phyloP scores from a whole-genome alignment of 2,329 filamentous ascomycete species.

The Fusarium sublunatum region DNA sequence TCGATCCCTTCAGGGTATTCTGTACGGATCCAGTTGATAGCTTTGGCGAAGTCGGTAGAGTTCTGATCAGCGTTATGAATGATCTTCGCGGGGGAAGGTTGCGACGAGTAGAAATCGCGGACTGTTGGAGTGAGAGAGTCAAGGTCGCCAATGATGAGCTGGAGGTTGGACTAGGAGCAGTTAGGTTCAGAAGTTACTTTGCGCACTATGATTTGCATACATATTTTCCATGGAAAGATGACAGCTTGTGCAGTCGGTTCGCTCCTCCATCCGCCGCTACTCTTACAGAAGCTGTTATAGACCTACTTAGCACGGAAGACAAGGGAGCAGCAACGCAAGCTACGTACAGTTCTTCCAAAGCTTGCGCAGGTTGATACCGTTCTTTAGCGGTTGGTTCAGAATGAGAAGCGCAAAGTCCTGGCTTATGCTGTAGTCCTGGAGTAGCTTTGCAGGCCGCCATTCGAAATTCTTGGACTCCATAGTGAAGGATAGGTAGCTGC shows the following conservation, averaged over 20 bases:
- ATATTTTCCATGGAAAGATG: constrained; percentile 56
- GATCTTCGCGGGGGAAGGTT: constrained; percentile 64
- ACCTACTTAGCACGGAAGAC: constrained; percentile 26
- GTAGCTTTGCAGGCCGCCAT: constrained; percentile 55
- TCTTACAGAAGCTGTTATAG: constrained; percentile 66
- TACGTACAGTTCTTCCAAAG: constrained; percentile 62
- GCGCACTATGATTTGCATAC: constrained; percentile 48
- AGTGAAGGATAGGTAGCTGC: background rate
- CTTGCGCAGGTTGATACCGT: constrained; percentile 59
- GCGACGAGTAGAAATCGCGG: constrained; percentile 72
- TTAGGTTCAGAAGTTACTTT: constrained; percentile 4
- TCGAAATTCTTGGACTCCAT: constrained; percentile 50
- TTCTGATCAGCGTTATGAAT: constrained; percentile 83
- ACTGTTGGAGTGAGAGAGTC: constrained; percentile 79
- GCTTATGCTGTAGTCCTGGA: constrained; percentile 49
- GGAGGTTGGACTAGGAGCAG: constrained; percentile 64
- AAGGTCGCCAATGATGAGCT: constrained; percentile 87
- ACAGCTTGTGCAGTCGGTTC: constrained; percentile 73
- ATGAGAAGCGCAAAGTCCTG: constrained; percentile 60
- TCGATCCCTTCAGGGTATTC: constrained; percentile 58
- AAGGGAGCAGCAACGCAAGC: constrained; percentile 10
- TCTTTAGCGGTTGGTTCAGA: constrained; percentile 63
- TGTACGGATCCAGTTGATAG: constrained; percentile 68
- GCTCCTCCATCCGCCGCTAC: constrained; percentile 94
- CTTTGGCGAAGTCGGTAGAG: constrained; percentile 92